A percentile compares a stretch with the other conserved stretches of the same genome.
These are phyloP conservation scores for Cyberlindnera suaveolens DNA, from an alignment of 805 yeast genomes.

Conservation along the genomic window DNA sequence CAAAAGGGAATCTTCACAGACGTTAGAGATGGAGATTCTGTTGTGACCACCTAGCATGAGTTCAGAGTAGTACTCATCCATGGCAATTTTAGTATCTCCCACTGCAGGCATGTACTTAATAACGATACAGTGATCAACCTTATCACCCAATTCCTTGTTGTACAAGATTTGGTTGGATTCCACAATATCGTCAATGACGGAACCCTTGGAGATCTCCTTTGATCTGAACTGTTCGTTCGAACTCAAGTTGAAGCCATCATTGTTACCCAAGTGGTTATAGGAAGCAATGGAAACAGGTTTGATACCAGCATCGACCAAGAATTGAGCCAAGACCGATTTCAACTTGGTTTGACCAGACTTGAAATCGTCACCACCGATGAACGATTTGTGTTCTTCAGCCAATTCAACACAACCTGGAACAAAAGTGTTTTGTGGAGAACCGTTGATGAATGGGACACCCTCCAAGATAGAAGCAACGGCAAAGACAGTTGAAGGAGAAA, in stretches of 20 bases:
- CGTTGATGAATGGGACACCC: constrained; percentile 85
- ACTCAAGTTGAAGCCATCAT: constrained; percentile 88
- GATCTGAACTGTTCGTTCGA: constrained; percentile 93
- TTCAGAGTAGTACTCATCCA: constrained; percentile 97
- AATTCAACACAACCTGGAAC: constrained; percentile 92
- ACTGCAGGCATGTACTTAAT: constrained; percentile 92
- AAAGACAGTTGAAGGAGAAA: constrained; percentile 89
- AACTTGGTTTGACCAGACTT: constrained; percentile 94
- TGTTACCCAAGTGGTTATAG: constrained; percentile 93
- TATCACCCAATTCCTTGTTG: constrained; percentile 70
- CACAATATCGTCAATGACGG: constrained; percentile 92
- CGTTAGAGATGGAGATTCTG: constrained; percentile 88
- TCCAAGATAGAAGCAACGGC: constrained; percentile 92
- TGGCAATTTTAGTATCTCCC: constrained; percentile 94
- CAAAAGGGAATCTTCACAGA: constrained; percentile 90
- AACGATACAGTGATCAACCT: constrained; percentile 90
- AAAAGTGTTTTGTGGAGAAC: constrained; percentile 96
- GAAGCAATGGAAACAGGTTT: constrained; percentile 92
- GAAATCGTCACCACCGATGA: constrained; percentile 96
- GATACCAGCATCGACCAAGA: constrained; percentile 94
- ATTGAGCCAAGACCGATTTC: constrained; percentile 95
- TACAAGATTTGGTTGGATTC: constrained; percentile 80
- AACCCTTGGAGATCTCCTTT: constrained; percentile 88
- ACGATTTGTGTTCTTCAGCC: constrained; percentile 68
- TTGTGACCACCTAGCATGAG: constrained; percentile 97